Evolutionary conservation across 2,329 filamentous ascomycete genomes (phyloP).

Genomic region (Teratosphaeria pseudoeucalypti): DNA sequence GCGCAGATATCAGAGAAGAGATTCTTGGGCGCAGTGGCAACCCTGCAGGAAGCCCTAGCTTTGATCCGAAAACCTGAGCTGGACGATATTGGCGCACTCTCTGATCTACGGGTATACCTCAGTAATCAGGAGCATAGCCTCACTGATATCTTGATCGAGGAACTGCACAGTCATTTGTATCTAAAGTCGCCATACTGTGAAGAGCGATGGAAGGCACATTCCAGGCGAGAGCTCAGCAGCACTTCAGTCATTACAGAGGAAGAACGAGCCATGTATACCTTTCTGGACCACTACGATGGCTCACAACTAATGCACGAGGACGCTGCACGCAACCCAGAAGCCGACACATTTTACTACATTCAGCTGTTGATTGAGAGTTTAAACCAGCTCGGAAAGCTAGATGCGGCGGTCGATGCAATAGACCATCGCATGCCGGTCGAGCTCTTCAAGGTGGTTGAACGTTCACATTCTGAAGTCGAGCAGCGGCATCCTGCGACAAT

Average conservation of each 20-base stretch:
- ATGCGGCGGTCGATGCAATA: slow-evolving; percentile 77
- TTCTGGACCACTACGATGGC: slow-evolving; percentile 47
- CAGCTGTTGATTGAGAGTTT: slow-evolving; percentile 77
- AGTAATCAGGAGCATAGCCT: slow-evolving; percentile 85
- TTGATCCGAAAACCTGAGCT: slow-evolving; percentile 79
- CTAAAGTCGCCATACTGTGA: slow-evolving; percentile 97
- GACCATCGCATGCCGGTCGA: slow-evolving; percentile 91
- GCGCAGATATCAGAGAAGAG: slow-evolving; percentile 92
- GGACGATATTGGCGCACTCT: slow-evolving; percentile 80
- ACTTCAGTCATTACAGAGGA: slow-evolving; percentile 27
- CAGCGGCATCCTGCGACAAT: slow-evolving; percentile 81
- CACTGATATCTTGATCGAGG: slow-evolving; percentile 92
- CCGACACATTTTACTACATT: slow-evolving; percentile 91
- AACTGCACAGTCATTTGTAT: slow-evolving; percentile 93
- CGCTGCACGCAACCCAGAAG: slow-evolving; percentile 83
- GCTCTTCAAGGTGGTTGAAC: slow-evolving; percentile 85
- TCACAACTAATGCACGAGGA: slow-evolving; percentile 63
- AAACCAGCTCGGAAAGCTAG: slow-evolving; percentile 78
- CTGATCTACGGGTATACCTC: slow-evolving; percentile 77
- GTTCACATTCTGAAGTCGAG: slow-evolving; percentile 89
- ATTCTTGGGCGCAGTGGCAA: slow-evolving; percentile 84
- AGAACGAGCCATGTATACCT: slow-evolving; percentile 46
- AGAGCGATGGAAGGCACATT: slow-evolving; percentile 81
- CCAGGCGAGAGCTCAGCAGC: slow-evolving; percentile 34
- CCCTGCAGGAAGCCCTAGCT: slow-evolving; percentile 75